phyloP scores from a whole-genome alignment of 2,329 filamentous ascomycete species.

The Rutstroemia sp. region DNA sequence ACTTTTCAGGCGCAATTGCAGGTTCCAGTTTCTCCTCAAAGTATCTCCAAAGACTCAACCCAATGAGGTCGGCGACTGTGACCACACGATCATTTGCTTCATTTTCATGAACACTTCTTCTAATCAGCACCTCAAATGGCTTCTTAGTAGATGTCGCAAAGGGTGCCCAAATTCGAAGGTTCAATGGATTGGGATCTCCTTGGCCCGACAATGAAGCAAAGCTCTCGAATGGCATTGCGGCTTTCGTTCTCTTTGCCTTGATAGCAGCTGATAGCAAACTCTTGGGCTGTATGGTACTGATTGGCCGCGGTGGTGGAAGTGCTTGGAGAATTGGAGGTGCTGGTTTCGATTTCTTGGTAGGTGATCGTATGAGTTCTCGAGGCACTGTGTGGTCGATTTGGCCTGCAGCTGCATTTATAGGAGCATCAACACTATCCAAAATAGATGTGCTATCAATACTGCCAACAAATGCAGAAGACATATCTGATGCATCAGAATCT shows the following conservation, averaged over 20 bases:
- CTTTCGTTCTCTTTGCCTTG: conserved; percentile 63
- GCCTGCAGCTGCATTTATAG: conserved; percentile 45
- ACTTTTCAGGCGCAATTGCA: conserved; percentile 53
- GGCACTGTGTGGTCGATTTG: conserved; percentile 59
- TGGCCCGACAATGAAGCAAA: conserved; percentile 73
- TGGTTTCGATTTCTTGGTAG: conserved; percentile 56
- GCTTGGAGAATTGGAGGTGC: conserved; percentile 52
- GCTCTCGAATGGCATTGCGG: conserved; percentile 64
- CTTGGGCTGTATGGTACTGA: conserved; percentile 61
- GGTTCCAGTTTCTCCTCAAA: conserved; percentile 70
- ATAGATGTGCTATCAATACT: conserved; percentile 67
- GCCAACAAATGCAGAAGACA: conserved; percentile 57
- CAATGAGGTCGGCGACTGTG: conserved; percentile 74
- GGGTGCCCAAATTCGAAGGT: conserved; percentile 69
- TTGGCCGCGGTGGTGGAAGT: conserved; percentile 60
- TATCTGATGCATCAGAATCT: conserved; percentile 54
- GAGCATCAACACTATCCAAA: conserved; percentile 53
- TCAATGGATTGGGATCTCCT: conserved; percentile 68
- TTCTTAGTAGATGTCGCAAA: conserved; percentile 58
- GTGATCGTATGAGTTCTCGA: conserved; percentile 50
- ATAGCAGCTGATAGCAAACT: conserved; percentile 66
- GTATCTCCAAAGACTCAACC: conserved; percentile 70
- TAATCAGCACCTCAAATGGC: conserved; percentile 64
- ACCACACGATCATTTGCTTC: conserved; percentile 55
- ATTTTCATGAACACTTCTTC: conserved; percentile 61